Conservation (phyloP, 2,329 filamentous ascomycete genomes). For the Phoma herbarum region DNA sequence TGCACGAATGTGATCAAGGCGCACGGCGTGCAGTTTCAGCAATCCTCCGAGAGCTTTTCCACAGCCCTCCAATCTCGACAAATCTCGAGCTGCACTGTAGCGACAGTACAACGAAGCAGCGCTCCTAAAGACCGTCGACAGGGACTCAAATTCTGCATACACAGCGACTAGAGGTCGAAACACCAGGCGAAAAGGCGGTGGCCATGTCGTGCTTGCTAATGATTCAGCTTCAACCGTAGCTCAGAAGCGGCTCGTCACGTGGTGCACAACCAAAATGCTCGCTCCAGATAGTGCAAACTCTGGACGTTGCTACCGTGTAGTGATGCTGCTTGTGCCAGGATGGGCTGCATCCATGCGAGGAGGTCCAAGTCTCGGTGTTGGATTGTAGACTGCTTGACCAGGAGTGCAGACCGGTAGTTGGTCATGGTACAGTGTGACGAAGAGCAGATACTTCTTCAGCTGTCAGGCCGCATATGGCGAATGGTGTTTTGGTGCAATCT, state of each 20-base stretch:
- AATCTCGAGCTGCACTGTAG: background rate
- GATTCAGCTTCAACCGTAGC: background rate
- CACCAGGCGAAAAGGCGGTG: background rate
- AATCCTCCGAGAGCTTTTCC: conserved; percentile 1
- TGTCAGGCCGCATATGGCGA: background rate
- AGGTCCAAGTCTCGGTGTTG: background rate
- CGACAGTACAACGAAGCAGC: background rate
- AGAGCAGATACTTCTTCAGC: background rate
- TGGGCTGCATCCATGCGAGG: background rate
- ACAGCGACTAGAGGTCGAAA: background rate
- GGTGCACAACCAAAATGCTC: background rate
- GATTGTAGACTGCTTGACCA: background rate
- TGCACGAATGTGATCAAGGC: conserved; percentile 10
- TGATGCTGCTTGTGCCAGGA: background rate
- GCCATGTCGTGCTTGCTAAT: background rate
- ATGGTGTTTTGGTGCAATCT: background rate
- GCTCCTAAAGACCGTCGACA: background rate
- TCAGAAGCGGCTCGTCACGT: background rate
- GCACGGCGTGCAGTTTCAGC: conserved; percentile 14
- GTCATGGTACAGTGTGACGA: background rate
- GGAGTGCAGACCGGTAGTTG: background rate
- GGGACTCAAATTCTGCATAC: background rate
- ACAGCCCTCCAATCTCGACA: conserved; percentile 9
- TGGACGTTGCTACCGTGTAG: background rate
- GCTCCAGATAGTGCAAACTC: background rate